phyloP scores from a whole-genome alignment of 768 basidiomycete species.

The Kwoniella botswanensis region DNA sequence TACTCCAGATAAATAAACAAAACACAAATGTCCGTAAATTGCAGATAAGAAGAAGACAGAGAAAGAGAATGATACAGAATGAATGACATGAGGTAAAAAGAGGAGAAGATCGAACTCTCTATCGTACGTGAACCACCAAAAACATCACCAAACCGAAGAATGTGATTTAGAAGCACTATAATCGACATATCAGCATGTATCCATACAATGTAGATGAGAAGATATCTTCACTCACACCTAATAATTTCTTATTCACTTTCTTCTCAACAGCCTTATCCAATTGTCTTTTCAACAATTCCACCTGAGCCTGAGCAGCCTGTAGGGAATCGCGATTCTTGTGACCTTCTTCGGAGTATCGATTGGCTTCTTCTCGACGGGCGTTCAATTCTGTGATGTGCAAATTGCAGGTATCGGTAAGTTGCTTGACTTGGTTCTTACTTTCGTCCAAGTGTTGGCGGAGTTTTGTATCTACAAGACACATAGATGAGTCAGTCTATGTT shows the following conservation, averaged over 20 bases:
- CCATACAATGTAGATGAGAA: no score
- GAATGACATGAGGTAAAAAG: not conserved
- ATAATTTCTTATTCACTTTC: conserved; percentile 46
- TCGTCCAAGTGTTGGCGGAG: conserved; percentile 48
- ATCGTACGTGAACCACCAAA: no score
- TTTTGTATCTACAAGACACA: conserved; percentile 30
- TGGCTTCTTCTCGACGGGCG: conserved; percentile 33
- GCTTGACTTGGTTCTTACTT: conserved; percentile 33
- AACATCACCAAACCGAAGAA: no score
- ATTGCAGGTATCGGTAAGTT: conserved; percentile 29
- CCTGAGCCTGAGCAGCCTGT: conserved; percentile 40
- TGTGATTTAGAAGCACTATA: not conserved
- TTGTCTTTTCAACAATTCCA: conserved; percentile 44
- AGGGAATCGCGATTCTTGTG: conserved; percentile 30
- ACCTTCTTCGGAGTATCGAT: conserved; percentile 30
- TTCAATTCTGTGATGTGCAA: conserved; percentile 42
- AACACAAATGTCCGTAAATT: not conserved
- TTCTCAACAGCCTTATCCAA: conserved; percentile 46
- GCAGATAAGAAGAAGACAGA: not conserved
- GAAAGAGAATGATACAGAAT: not conserved
- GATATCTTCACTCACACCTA: conserved; percentile 42
- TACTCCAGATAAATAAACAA: not conserved
- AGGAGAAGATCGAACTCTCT: not conserved
- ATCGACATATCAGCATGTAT: no score
- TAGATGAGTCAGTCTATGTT: not conserved